Evolutionary conservation across 2,329 filamentous ascomycete species (phyloP).

Genomic region (Parascedosporium putredinis): DNA sequence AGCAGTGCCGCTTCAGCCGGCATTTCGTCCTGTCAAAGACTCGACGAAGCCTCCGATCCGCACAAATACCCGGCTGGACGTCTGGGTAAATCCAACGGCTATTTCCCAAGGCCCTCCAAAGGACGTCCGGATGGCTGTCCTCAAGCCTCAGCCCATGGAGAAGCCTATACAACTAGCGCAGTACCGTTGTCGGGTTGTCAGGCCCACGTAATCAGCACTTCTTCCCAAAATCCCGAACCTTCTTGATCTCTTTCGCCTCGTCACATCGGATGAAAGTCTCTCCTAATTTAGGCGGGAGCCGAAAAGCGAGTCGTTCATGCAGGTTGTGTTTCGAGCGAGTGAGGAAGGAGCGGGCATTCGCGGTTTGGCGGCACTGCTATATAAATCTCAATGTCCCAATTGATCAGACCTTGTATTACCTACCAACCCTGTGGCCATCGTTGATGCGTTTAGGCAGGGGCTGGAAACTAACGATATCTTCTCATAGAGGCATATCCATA

Average conservation of each 20-base stretch:
- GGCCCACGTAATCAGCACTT: background rate
- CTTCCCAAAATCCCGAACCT: background rate
- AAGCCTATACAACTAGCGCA: too few relatives aligned
- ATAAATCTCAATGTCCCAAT: too few relatives aligned
- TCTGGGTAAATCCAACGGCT: slow-evolving; percentile 6
- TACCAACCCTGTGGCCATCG: background rate
- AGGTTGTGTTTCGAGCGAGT: background rate
- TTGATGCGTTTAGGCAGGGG: background rate
- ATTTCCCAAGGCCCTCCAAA: background rate
- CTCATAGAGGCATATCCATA: background rate
- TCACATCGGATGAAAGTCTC: slow-evolving; percentile 1
- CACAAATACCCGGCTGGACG: slow-evolving; percentile 6
- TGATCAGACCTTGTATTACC: too few relatives aligned
- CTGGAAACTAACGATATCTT: background rate
- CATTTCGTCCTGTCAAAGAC: background rate
- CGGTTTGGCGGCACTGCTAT: too few relatives aligned
- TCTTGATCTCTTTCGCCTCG: background rate
- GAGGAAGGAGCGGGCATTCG: background rate
- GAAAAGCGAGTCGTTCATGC: background rate
- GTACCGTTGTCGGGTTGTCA: background rate
- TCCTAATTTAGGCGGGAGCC: background rate
- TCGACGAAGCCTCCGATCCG: background rate
- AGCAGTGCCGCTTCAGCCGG: background rate
- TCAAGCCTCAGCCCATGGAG: background rate
- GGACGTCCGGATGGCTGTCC: too few relatives aligned